phyloP scores from a whole-genome alignment of 2,329 filamentous ascomycete genomes.

The Pseudocercospora pini-densiflorae region DNA sequence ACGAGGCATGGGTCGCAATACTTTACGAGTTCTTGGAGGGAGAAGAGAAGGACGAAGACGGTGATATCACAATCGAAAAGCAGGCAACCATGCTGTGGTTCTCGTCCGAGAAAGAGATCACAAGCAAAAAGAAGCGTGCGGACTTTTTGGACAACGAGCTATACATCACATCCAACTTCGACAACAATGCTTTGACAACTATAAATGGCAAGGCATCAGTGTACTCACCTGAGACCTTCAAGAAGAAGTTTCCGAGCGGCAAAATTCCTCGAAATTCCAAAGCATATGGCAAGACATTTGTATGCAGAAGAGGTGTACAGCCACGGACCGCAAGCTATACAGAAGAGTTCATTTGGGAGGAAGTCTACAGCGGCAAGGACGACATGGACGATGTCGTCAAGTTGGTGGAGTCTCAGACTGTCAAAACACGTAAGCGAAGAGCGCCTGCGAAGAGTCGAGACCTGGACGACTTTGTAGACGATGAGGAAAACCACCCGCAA shows the following conservation, averaged over 20 bases:
- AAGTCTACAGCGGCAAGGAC: conserved; percentile 72
- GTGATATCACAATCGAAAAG: conserved; percentile 57
- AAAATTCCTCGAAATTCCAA: conserved; percentile 72
- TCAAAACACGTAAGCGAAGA: conserved; percentile 65
- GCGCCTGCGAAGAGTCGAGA: conserved; percentile 40
- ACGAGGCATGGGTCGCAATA: conserved; percentile 91
- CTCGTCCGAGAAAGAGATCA: conserved; percentile 85
- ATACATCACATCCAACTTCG: conserved; percentile 86
- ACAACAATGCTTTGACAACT: conserved; percentile 82
- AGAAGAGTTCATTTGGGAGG: conserved; percentile 89
- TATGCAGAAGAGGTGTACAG: conserved; percentile 89
- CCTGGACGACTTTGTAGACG: conserved; percentile 53
- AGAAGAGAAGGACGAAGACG: conserved; percentile 66
- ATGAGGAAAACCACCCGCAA: conserved; percentile 45
- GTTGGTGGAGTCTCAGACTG: conserved; percentile 73
- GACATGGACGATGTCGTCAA: conserved; percentile 69
- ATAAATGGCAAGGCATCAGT: conserved; percentile 89
- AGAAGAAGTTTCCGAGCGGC: conserved; percentile 71
- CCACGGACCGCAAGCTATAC: conserved; percentile 89
- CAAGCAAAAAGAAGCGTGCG: conserved; percentile 76
- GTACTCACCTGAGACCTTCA: conserved; percentile 73
- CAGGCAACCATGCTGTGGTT: conserved; percentile 96
- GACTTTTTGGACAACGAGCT: conserved; percentile 85
- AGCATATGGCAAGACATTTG: conserved; percentile 82
- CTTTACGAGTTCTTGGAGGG: conserved; percentile 80